phyloP scores from a whole-genome alignment of 2,329 filamentous ascomycete genomes.

The Lasiodiplodia sp. region DNA sequence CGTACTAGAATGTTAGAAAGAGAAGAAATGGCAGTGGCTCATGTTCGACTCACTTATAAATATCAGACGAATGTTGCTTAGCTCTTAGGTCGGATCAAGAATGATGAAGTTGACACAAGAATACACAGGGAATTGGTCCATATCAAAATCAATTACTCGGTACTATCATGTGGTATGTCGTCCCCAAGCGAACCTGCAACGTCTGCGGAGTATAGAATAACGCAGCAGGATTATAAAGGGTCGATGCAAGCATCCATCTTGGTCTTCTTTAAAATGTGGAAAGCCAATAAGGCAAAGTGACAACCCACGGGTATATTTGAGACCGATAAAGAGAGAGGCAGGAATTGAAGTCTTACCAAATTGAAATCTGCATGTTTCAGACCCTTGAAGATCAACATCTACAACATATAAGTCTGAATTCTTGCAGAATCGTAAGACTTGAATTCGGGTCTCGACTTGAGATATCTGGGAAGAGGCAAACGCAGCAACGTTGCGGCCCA shows the following conservation, averaged over 20 bases:
- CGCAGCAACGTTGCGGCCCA: too few species aligned
- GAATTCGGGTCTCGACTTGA: too few species aligned
- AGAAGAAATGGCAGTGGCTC: too few species aligned
- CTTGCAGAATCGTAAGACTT: neutral
- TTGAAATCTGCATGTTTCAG: neutral
- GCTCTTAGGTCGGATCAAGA: neutral
- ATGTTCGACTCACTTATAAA: too few species aligned
- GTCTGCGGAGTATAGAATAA: constrained; percentile 11
- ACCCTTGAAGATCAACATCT: neutral
- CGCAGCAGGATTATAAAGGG: constrained; percentile 25
- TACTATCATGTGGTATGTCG: constrained; percentile 5
- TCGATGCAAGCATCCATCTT: constrained; percentile 24
- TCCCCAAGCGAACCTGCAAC: constrained; percentile 26
- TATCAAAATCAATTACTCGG: neutral
- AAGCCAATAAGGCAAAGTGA: constrained; percentile 12
- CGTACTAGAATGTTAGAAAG: too few species aligned
- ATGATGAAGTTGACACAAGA: neutral
- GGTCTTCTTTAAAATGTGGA: constrained; percentile 24
- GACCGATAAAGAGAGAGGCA: constrained; percentile 2
- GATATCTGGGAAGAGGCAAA: neutral
- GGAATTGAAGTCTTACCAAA: neutral
- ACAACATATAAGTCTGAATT: neutral
- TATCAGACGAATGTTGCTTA: too few species aligned
- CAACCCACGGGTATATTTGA: constrained; percentile 27
- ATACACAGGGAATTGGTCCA: neutral